Conservation (phyloP, 192 early-diverging fungal species). For the Coemansia sp. region DNA sequence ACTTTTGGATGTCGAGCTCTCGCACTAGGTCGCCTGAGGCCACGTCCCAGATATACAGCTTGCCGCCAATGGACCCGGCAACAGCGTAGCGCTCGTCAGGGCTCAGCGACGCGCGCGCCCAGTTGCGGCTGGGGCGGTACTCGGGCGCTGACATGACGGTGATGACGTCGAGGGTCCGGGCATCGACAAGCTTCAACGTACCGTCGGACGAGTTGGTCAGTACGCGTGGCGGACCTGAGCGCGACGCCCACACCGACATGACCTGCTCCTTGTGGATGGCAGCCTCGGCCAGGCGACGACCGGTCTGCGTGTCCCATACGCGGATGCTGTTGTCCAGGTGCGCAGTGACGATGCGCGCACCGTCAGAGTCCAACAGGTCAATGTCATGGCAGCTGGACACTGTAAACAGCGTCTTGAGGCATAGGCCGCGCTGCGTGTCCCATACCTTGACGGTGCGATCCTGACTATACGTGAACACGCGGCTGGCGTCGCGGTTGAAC, state of each 20-base stretch:
- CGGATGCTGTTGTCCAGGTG: slow-evolving; percentile 93
- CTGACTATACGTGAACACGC: slow-evolving; percentile 90
- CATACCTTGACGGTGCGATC: slow-evolving; percentile 95
- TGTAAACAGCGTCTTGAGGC: slow-evolving; percentile 87
- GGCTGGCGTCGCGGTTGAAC: slow-evolving; percentile 74
- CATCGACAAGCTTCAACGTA: slow-evolving; percentile 81
- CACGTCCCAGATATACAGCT: slow-evolving; percentile 76
- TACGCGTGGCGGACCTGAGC: slow-evolving; percentile 53
- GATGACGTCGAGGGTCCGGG: slow-evolving; percentile 70
- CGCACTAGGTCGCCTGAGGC: slow-evolving; percentile 65
- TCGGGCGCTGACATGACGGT: slow-evolving; percentile 61
- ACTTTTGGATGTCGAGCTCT: slow-evolving; percentile 68
- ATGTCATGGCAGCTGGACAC: slow-evolving; percentile 95
- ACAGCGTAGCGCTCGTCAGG: slow-evolving; percentile 82
- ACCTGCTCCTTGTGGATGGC: slow-evolving; percentile 85
- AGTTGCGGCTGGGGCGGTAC: slow-evolving; percentile 83
- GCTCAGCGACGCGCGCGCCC: slow-evolving; percentile 77
- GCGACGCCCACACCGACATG: slow-evolving; percentile 74
- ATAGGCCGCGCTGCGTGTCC: slow-evolving; percentile 89
- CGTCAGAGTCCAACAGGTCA: slow-evolving; percentile 70
- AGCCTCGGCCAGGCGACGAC: slow-evolving; percentile 80
- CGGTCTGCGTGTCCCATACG: slow-evolving; percentile 84
- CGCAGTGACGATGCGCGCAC: slow-evolving; percentile 79
- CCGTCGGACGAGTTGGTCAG: slow-evolving; percentile 95
- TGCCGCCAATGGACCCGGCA: slow-evolving; percentile 79